Conservation (phyloP, 2,329 filamentous ascomycete genomes). For the Alternaria tenuissima region DNA sequence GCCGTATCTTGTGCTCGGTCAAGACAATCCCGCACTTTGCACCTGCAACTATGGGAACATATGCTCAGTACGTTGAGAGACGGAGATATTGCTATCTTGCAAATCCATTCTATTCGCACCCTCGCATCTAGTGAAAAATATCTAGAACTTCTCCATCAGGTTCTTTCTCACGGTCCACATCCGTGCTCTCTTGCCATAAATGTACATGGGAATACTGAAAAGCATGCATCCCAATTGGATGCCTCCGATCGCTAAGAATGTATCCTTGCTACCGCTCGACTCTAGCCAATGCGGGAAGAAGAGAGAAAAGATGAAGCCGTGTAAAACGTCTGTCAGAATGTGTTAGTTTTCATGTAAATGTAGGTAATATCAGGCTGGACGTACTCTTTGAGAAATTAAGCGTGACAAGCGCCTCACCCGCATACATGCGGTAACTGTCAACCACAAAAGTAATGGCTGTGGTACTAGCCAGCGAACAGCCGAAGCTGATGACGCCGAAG, state of each 20-base stretch:
- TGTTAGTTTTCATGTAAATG: constrained; percentile 12
- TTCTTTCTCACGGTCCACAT: constrained; percentile 95
- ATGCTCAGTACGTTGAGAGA: background rate
- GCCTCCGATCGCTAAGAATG: constrained; percentile 83
- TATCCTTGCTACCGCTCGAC: constrained; percentile 74
- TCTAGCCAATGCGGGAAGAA: constrained; percentile 77
- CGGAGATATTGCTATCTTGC: background rate
- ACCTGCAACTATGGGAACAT: background rate
- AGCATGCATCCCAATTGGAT: constrained; percentile 82
- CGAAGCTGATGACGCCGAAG: constrained; percentile 91
- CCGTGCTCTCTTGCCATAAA: constrained; percentile 86
- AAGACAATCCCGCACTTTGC: background rate
- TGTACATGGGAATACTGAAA: constrained; percentile 88
- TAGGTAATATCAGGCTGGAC: constrained; percentile 25
- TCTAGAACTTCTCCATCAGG: constrained; percentile 79
- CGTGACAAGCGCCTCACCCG: constrained; percentile 91
- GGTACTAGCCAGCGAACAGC: constrained; percentile 87
- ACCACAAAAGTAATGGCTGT: constrained; percentile 94
- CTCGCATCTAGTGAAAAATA: background rate
- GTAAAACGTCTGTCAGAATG: constrained; percentile 70
- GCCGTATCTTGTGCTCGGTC: background rate
- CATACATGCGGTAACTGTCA: constrained; percentile 91
- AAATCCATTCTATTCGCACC: background rate
- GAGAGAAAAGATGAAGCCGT: constrained; percentile 86
- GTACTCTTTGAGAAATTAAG: constrained; percentile 90